Evolutionary conservation across 2,329 filamentous ascomycete species (phyloP).

Genomic region (Beauveria varroae): DNA sequence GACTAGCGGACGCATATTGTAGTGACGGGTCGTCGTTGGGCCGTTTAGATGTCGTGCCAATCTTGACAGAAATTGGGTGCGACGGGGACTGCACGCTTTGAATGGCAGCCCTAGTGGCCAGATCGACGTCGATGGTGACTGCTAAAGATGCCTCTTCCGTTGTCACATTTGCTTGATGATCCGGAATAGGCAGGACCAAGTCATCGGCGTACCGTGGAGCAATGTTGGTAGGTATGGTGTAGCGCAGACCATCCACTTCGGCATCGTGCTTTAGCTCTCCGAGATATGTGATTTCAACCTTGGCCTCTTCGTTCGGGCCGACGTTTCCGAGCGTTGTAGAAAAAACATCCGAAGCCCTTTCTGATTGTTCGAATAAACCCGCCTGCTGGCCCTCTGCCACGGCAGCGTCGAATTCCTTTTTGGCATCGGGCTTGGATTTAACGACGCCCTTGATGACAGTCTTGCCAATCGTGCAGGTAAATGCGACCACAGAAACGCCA

Average conservation of each 20-base stretch:
- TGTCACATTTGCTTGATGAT: background rate
- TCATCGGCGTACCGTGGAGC: conserved; percentile 55
- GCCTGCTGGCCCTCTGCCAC: conserved; percentile 52
- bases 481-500: conserved; percentile 61
- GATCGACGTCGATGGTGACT: conserved; percentile 28
- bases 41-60: conserved; percentile 46
- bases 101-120: conserved; percentile 49
- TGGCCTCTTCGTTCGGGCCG: conserved; percentile 46
- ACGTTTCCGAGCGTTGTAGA: conserved; percentile 62
- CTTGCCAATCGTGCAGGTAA: conserved; percentile 55
- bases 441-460: conserved; percentile 57
- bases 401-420: conserved; percentile 51
- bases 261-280: conserved; percentile 67
- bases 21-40: conserved; percentile 40
- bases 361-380: conserved; percentile 56
- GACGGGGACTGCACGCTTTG: conserved; percentile 58
- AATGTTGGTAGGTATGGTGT: conserved; percentile 60
- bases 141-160: background rate
- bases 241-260: conserved; percentile 58
- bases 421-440: conserved; percentile 57
- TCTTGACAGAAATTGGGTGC: conserved; percentile 57
- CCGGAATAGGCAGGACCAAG: background rate
- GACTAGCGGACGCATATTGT: conserved; percentile 53
- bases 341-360: conserved; percentile 57
- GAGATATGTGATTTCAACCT: conserved; percentile 57